phyloP scores from a whole-genome alignment of 2,329 filamentous ascomycete genomes.

The Claviceps africana region DNA sequence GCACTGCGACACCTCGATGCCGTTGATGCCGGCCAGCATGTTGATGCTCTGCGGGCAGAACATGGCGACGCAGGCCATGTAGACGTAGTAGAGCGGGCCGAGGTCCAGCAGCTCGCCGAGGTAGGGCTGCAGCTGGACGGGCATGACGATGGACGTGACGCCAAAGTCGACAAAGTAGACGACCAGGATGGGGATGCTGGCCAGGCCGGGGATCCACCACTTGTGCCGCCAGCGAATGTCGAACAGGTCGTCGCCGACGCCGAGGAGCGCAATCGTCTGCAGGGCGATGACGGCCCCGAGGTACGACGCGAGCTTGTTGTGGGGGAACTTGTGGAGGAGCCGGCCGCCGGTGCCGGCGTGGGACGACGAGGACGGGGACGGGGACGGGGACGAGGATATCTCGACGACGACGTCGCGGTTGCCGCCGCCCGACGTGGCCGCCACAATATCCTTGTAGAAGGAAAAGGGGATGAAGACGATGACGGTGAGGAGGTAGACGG shows the following conservation, averaged over 20 bases:
- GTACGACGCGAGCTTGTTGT: constrained; percentile 93
- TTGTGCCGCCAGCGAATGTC: constrained; percentile 99
- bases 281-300: constrained; percentile 87
- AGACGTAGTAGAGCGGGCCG: constrained; percentile 74
- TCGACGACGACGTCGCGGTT: constrained; percentile 77
- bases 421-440: constrained; percentile 82
- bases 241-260: constrained; percentile 89
- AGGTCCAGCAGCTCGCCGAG: constrained; percentile 77
- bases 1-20: constrained; percentile 90
- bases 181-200: constrained; percentile 81
- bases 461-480: constrained; percentile 93
- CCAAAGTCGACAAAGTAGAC: constrained; percentile 98
- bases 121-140: constrained; percentile 69
- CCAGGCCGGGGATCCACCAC: constrained; percentile 91
- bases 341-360: constrained; percentile 51
- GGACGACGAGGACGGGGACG: not conserved
- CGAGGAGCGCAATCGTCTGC: constrained; percentile 79
- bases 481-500: constrained; percentile 78
- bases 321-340: constrained; percentile 80
- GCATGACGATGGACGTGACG: constrained; percentile 88
- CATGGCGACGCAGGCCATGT: constrained; percentile 93
- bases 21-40: constrained; percentile 98
- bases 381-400: constrained; percentile 34
- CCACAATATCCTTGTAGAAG: constrained; percentile 96
- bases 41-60: constrained; percentile 99